These are phyloP conservation scores for Acidiella bohemica DNA, from an alignment of 495 filamentous ascomycete genomes.

Conservation along the genomic window DNA sequence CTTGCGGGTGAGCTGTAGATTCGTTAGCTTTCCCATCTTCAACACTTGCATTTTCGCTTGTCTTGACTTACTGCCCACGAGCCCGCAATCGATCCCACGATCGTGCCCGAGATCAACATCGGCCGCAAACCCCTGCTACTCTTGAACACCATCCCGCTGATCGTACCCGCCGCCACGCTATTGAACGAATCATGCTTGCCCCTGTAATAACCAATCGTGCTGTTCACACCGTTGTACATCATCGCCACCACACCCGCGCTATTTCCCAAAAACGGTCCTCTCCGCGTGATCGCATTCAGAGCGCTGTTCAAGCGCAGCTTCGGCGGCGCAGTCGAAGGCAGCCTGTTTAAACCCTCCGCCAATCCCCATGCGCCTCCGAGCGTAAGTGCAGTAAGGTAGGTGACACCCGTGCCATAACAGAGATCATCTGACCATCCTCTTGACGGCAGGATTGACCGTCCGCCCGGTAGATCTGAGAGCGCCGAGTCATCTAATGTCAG, in stretches of 20 bases:
- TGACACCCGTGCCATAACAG: constrained; percentile 91
- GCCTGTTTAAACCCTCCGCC: constrained; percentile 69
- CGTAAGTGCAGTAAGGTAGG: constrained; percentile 76
- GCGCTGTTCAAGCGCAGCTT: constrained; percentile 86
- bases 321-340: constrained; percentile 58
- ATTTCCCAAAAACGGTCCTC: constrained; percentile 95
- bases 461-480: constrained; percentile 76
- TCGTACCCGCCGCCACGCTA: constrained; percentile 64
- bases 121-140: constrained; percentile 77
- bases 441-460: constrained; percentile 74
- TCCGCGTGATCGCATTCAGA: constrained; percentile 78
- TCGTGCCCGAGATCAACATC: constrained; percentile 82
- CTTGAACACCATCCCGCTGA: constrained; percentile 93
- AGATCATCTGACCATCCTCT: constrained; percentile 96
- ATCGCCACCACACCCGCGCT: constrained; percentile 87
- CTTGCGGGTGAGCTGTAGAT: constrained; percentile 8
- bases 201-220: constrained; percentile 66
- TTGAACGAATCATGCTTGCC: constrained; percentile 89
- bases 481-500: constrained; percentile 82
- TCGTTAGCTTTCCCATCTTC: background rate
- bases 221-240: constrained; percentile 70
- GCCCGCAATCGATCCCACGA: constrained; percentile 74
- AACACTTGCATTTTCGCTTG: background rate
- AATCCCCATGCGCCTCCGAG: constrained; percentile 84
- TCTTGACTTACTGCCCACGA: constrained; percentile 62